Evolutionary conservation across 2,329 filamentous ascomycete species (phyloP).

Genomic region (Cladorrhinum sp.): DNA sequence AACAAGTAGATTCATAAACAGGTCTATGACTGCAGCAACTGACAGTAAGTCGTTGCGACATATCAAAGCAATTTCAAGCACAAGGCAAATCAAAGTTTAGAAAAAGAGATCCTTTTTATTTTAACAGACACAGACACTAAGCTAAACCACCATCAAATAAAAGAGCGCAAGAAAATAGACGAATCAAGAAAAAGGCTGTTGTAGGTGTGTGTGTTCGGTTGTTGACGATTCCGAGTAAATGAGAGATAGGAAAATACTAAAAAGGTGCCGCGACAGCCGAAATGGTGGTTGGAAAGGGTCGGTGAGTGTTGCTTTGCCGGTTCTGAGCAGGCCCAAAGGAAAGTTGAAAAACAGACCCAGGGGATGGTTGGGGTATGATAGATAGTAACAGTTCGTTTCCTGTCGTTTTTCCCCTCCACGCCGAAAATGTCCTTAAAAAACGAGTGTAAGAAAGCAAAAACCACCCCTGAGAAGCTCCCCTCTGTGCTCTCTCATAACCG

Average conservation of each 20-base stretch:
- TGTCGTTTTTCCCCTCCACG: constrained; percentile 3
- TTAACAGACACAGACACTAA: constrained; percentile 21
- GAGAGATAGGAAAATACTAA: constrained; percentile 13
- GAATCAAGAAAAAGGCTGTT: constrained; percentile 9
- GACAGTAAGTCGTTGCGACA: no score
- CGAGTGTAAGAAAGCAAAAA: constrained; percentile 13
- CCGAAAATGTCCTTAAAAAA: constrained; percentile 3
- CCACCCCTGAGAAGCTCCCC: background rate
- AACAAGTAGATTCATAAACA: no score
- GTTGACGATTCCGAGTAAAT: constrained; percentile 2
- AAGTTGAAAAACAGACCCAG: background rate
- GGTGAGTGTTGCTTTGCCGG: background rate
- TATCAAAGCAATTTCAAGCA: no score
- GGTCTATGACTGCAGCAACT: no score
- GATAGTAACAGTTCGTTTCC: constrained; percentile 1
- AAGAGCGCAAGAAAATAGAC: constrained; percentile 1
- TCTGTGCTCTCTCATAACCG: constrained; percentile 9
- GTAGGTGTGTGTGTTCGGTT: constrained; percentile 1
- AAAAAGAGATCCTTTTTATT: constrained; percentile 17
- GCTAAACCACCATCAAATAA: constrained; percentile 21
- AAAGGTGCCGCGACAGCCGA: constrained; percentile 8
- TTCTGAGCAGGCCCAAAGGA: background rate
- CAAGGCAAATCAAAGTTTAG: background rate
- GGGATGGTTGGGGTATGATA: constrained; percentile 19
- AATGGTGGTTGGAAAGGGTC: background rate